Base-by-base conservation (phyloP, 2,329 filamentous ascomycete species). In the Arthrinium puccinioides region DNA sequence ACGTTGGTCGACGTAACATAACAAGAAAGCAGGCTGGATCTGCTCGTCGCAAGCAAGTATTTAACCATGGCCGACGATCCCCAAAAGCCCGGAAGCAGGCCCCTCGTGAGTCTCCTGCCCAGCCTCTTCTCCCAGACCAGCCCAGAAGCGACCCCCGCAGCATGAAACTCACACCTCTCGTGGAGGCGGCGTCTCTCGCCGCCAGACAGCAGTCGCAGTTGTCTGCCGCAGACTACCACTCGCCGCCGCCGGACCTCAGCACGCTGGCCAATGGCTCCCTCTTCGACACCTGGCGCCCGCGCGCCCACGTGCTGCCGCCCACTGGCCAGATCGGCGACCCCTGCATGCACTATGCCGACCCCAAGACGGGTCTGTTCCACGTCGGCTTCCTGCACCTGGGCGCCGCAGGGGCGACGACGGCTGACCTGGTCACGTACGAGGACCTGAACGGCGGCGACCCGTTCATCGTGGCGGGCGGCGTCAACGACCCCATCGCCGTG, bases 291-390 rank as follows among this genome's bases (percentile, higher is more conserved):
- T 50, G 48, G 48, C 39, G 46, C 13, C 48, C 63, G 4, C 56
- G 51, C 41, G 57, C 62, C 13, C 64, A 67, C 36, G 53, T 68
- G 2, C 53, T 65, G 2, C 63, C 64, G 5, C 53, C 57, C 0
- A 54, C 48, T 26, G 62, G 63, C 6, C 55, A 63, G 32, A 61
- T 66, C 28, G 64, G 61, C 24, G 64, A 67, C 39, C 63, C 63
- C 9, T 65, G 62, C 39, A 64, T 63, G 58, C 64, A 67, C 41
- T 67, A 66, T 46, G 64, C 61, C 4, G 63, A 68, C 38, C 61
- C 64, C 3, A 47, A 54, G 18, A 67, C 64, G 3, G 60, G 63
- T 2, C 51, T 64, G 18, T 67, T 67, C 42, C 64, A 69, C 18
- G 56, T 68, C 24, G 64, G 62, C 20, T 69, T 59, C 44, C 55